These are phyloP conservation scores for Sphaerulina populicola DNA, from an alignment of 2,329 filamentous ascomycete genomes.

Conservation along the genomic window DNA sequence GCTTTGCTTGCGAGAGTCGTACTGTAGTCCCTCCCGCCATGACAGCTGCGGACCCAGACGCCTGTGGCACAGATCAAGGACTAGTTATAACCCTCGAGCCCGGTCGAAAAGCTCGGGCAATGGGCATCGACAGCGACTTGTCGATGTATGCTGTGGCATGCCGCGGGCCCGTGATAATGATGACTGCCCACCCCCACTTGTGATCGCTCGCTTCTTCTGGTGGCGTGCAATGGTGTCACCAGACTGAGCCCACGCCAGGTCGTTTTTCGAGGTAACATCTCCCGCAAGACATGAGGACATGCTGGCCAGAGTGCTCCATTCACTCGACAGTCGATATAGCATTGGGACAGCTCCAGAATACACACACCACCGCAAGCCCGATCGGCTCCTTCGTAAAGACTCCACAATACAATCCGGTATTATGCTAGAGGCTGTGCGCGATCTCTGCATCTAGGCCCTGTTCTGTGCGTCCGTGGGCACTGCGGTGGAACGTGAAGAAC, in stretches of 20 bases:
- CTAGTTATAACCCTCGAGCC: slow-evolving; percentile 9
- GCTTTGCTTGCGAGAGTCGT: neutral
- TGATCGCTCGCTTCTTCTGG: neutral
- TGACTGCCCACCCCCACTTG: neutral
- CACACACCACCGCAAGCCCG: neutral
- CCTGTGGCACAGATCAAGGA: neutral
- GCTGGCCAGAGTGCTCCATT: no score
- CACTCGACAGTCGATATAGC: no score
- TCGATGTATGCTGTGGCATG: neutral
- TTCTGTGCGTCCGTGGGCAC: slow-evolving; percentile 5
- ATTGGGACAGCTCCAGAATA: no score
- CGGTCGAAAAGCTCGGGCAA: slow-evolving; percentile 12
- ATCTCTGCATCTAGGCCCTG: neutral
- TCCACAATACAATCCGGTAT: neutral
- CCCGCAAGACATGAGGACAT: no score
- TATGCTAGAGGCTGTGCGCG: neutral
- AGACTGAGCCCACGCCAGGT: neutral
- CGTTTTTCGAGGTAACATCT: no score
- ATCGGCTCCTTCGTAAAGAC: neutral
- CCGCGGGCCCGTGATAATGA: neutral
- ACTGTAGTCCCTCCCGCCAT: neutral
- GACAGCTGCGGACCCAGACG: slow-evolving; percentile 5
- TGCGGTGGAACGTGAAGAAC: slow-evolving; percentile 7
- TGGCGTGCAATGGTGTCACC: neutral
- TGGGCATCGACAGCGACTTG: neutral